Evolutionary conservation across 1,284 basidiomycete genomes (phyloP).

Genomic region (Boletus holoroseus): DNA sequence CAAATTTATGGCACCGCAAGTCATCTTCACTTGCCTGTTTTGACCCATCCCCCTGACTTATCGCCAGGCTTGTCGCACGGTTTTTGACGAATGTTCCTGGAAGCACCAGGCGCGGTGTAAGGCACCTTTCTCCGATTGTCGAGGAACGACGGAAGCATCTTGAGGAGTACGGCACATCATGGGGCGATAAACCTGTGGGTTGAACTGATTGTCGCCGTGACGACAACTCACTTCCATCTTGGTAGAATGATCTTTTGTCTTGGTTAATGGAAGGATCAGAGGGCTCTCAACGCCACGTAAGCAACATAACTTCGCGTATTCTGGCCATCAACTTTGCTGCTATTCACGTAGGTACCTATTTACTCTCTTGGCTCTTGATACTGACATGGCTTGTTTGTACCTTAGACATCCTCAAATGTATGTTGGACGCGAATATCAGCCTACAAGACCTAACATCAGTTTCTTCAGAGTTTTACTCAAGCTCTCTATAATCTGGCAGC

Average conservation of each 20-base stretch:
- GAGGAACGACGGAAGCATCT: conserved; percentile 33
- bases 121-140: conserved; percentile 34
- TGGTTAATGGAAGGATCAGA: conserved; percentile 42
- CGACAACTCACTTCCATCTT: neutral
- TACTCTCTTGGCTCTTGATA: neutral
- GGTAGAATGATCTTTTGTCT: conserved; percentile 39
- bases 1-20: conserved; percentile 37
- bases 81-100: conserved; percentile 7
- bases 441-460: neutral
- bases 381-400: neutral
- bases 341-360: conserved; percentile 29
- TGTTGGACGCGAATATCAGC: neutral
- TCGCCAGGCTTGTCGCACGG: conserved; percentile 4
- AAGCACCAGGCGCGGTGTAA: conserved; percentile 14
- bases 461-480: conserved; percentile 31
- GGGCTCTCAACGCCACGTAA: conserved; percentile 26
- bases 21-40: neutral
- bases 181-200: conserved; percentile 37
- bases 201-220: neutral
- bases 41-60: neutral
- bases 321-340: conserved; percentile 40
- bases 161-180: conserved; percentile 33
- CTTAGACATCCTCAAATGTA: conserved; percentile 14
- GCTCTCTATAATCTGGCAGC: conserved; percentile 36
- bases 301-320: conserved; percentile 32